Percentiles rank a stretch among this genome's conserved stretches.
phyloP scores from a whole-genome alignment of 73 alveolate species.

The Paramecium primaurelia region DNA sequence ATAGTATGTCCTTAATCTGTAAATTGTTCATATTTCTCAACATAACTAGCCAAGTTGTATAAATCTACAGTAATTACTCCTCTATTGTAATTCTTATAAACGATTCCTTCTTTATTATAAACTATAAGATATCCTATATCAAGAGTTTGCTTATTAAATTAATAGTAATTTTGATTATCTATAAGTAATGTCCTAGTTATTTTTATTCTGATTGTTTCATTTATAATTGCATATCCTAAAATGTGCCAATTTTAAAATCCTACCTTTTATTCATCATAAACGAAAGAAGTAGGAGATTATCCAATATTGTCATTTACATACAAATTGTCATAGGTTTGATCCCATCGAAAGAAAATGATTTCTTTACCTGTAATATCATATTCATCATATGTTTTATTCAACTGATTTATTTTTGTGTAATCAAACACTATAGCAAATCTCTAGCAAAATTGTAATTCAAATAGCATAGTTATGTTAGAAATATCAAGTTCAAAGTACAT shows the following conservation, averaged over 20 bases:
- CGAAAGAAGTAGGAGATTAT: not conserved
- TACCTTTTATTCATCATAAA: not conserved
- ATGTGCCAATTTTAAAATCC: not conserved
- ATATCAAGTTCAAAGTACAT: not conserved
- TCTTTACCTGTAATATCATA: not conserved
- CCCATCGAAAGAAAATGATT: not conserved
- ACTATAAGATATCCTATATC: not conserved
- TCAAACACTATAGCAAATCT: not conserved
- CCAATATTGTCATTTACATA: not conserved
- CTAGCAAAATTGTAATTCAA: not conserved
- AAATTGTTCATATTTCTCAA: not conserved
- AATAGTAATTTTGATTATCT: not conserved
- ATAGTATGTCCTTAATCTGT: not conserved
- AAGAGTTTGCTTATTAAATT: not conserved
- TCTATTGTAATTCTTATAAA: conserved; percentile 4
- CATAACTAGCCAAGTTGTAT: not conserved
- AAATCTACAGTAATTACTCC: not conserved
- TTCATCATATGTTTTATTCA: not conserved
- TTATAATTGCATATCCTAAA: not conserved
- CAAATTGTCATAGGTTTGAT: not conserved
- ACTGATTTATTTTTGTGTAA: not conserved
- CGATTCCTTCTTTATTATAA: not conserved
- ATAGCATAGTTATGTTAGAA: not conserved
- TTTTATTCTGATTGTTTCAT: not conserved
- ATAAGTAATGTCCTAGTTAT: not conserved